Percentiles rank a stretch among this genome's conserved stretches.
phyloP scores from a whole-genome alignment of 305 asterid species.

The Vinca major region DNA sequence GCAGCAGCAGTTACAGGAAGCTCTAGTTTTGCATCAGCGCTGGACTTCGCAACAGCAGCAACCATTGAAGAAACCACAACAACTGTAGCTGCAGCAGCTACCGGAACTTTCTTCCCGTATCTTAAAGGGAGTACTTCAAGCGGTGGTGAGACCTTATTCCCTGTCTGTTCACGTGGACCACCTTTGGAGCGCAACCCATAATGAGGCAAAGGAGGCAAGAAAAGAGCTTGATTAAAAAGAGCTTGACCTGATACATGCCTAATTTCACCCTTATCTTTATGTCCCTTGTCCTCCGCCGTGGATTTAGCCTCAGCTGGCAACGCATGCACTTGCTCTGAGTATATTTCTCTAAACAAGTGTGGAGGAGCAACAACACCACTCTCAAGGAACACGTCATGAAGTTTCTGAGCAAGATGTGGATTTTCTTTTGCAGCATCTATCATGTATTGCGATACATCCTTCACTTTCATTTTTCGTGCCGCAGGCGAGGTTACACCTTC shows the following conservation, averaged over 20 bases:
- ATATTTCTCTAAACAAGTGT: slow-evolving; percentile 66
- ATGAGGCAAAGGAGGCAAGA: slow-evolving; percentile 74
- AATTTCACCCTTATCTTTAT: slow-evolving; percentile 28
- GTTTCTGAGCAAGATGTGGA: slow-evolving; percentile 88
- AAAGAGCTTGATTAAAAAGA: slow-evolving; percentile 30
- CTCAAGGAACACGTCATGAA: slow-evolving; percentile 81
- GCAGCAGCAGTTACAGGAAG: slow-evolving; percentile 95
- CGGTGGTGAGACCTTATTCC: slow-evolving; percentile 33
- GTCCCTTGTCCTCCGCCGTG: slow-evolving; percentile 33
- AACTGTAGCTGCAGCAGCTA: slow-evolving; percentile 80
- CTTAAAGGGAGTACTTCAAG: slow-evolving; percentile 35
- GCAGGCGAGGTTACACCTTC: slow-evolving; percentile 96
- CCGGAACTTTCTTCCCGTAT: slow-evolving; percentile 48
- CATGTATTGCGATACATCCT: slow-evolving; percentile 91
- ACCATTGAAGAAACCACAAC: slow-evolving; percentile 95
- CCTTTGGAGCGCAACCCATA: slow-evolving; percentile 37
- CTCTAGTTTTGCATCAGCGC: slow-evolving; percentile 42
- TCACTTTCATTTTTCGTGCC: slow-evolving; percentile 65
- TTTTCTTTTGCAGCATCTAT: slow-evolving; percentile 94
- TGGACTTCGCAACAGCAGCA: slow-evolving; percentile 61
- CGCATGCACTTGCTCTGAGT: slow-evolving; percentile 38
- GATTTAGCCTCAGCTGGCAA: slow-evolving; percentile 32
- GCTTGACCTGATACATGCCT: slow-evolving; percentile 25
- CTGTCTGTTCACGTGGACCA: slow-evolving; percentile 29
- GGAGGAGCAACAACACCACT: slow-evolving; percentile 98